Base-by-base conservation (phyloP, 345 rosid genomes). In the Eucalyptus regnans region DNA sequence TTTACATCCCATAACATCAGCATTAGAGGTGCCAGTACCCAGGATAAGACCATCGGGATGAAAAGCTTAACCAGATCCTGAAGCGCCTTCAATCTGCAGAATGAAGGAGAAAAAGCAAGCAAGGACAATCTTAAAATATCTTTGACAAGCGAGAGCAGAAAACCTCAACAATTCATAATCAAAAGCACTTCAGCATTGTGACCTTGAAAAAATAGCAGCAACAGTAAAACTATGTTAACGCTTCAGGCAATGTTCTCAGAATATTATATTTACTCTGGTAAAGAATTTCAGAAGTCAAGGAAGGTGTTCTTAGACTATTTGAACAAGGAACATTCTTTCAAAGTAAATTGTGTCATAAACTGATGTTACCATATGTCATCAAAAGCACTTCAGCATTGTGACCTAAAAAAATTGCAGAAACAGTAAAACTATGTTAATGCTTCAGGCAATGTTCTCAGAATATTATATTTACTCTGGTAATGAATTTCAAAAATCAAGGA, bases 41-140 rank as follows among this genome's bases (percentile, higher is more conserved):
- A 97, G 97, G 91, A 97, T 96, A 88, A 97, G 99, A 92, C 99
- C 99, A 92, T 97, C 98, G 2, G 98, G 99, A 95, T 97, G 97
- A 93, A 97, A 97, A 88, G 98, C 96, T 18, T 52, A 52, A 52
- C 56, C 29, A 56, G 62, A 56, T 84, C 92, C 92, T 66, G 95
- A 92, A 31, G 90, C 71, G 81, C 95, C 98, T 6, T 94, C 89
- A 62, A 96, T 98, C 99, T 97, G 93, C 90, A 93, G 81, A 91
- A 90, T 49, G 68, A 60, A 25, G 68, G 68, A 1, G 68, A 60
- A 60, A 25, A 25, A 60, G n/a, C 3, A 64, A 87, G 64, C 49
- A 86, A 80, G 50, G 66, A 50, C 68, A n/a, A 41, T 14, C 31
- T 71, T 80, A 13, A 84, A 56, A 68, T 43, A 4, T 81, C 64